Conservation (phyloP, 495 filamentous ascomycete genomes). For the Elasticomyces elasticus region DNA sequence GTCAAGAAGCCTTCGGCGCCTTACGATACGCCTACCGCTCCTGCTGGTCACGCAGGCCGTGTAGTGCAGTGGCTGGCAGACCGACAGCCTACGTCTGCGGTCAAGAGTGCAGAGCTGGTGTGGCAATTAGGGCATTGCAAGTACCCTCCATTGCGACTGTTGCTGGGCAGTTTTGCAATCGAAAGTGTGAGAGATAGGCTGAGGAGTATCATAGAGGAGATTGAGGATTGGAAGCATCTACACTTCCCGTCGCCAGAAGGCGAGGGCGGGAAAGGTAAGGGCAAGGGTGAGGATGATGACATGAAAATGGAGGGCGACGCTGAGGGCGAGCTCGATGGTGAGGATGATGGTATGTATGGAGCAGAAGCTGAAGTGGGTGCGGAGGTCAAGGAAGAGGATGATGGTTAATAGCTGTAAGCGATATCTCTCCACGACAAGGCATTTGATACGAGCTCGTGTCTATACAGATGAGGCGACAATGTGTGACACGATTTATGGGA, state of each 20-base stretch:
- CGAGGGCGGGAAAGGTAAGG: constrained; percentile 9
- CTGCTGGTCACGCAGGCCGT: constrained; percentile 78
- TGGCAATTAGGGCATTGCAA: constrained; percentile 94
- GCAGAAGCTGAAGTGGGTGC: not conserved
- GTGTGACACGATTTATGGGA: too few species aligned
- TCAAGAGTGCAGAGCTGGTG: constrained; percentile 88
- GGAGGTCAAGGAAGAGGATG: constrained; percentile 4
- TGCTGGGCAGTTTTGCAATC: constrained; percentile 86
- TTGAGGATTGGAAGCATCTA: constrained; percentile 38
- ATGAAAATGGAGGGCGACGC: constrained; percentile 3
- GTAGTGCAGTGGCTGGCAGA: constrained; percentile 96
- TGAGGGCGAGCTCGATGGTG: constrained; percentile 3
- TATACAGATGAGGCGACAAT: too few species aligned
- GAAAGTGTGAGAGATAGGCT: constrained; percentile 88
- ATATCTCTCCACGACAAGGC: not conserved
- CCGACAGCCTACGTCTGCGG: constrained; percentile 80
- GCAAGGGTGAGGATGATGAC: constrained; percentile 3
- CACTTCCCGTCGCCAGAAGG: constrained; percentile 28
- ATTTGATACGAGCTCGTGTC: not conserved
- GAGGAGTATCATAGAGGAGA: constrained; percentile 81
- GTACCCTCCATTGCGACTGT: constrained; percentile 74
- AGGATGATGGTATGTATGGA: not conserved
- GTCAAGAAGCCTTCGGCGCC: constrained; percentile 77
- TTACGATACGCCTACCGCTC: constrained; percentile 65
- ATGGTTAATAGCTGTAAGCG: constrained; percentile 28